Evolutionary conservation across 2,329 filamentous ascomycete species (phyloP), one percentile per base, ranked within the genome.

Genomic region (Cordyceps cateniannulata): DNA sequence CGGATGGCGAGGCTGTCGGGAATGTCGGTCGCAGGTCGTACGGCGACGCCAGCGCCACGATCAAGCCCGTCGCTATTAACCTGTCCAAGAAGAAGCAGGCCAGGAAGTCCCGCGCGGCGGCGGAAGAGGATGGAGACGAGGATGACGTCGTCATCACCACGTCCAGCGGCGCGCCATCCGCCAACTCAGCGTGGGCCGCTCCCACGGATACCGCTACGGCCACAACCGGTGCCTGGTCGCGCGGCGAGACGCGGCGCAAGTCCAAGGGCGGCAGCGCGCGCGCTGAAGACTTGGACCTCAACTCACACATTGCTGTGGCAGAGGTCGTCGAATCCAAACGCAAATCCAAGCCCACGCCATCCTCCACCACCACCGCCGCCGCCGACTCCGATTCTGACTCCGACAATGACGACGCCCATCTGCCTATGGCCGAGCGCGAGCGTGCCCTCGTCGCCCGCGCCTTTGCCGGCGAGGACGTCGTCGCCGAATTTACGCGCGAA

Each of bases 401-500:
- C 2, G 82, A 84, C 63, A 68, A 73, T 3, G 76, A 79, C 22
- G 70, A 79, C 22, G 70, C 77, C 53, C 79, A 82, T 64, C 74
- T 85, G 2, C 83, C 83, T 2, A 76, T 87, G 58, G 80, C 81
- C 24, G 80, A 86, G 66, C 79, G 79, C 54, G 84, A 87, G 67
- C 79, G 82, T 65, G 85, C 87, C 44, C 84, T 96, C 62, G 87
- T 96, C 61, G 87, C 89, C 64, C 83, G 86, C 66, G 93, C 91
- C 5, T 97, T 99, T 72, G 93, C 93, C 2, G 92, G 91, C 47
- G 92, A 92, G 51, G 90, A 96, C 71, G 90, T 96, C 1, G 85
- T 89, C 9, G 84, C 84, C 50, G 87, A 92, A 44, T 99, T 98
- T 70, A 84, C 85, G 61, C 81, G 81, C 42, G 93, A 98, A 70